Evolutionary conservation across 306 rosid species (phyloP).

Genomic region (Castanea crenata): DNA sequence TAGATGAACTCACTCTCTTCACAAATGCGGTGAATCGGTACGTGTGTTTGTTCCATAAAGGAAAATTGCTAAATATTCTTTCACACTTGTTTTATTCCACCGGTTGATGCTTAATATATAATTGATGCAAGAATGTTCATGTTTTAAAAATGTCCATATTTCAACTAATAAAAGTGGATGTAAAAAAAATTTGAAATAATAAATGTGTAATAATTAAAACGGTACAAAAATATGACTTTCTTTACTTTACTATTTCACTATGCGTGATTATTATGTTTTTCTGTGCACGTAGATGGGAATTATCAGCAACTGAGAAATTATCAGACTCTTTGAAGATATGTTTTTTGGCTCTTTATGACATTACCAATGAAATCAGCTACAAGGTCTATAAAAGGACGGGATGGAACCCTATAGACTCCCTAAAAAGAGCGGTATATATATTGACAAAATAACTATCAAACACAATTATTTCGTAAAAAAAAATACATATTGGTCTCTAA

Average conservation of each 20-base stretch:
- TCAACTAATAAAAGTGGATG: too few species aligned
- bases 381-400: constrained; percentile 43
- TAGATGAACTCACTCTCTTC: constrained; percentile 53
- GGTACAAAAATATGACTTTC: too few species aligned
- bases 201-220: too few species aligned
- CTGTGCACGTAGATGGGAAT: constrained; percentile 52
- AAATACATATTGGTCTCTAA: too few species aligned
- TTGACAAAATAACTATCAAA: not conserved
- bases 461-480: too few species aligned
- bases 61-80: too few species aligned
- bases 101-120: too few species aligned
- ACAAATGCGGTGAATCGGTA: constrained; percentile 57
- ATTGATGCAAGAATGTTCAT: too few species aligned
- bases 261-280: not conserved
- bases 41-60: not conserved
- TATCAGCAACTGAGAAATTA: constrained; percentile 29
- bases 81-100: too few species aligned
- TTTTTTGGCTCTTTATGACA: constrained; percentile 41
- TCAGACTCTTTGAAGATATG: constrained; percentile 60
- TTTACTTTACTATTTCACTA: not conserved
- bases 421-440: constrained; percentile 33
- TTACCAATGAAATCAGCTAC: constrained; percentile 51
- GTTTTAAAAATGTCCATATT: too few species aligned
- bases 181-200: too few species aligned
- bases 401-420: constrained; percentile 43